These are phyloP conservation scores for Pseudoperonospora humuli DNA, from an alignment of 352 stramenopile genomes.

Conservation along the genomic window DNA sequence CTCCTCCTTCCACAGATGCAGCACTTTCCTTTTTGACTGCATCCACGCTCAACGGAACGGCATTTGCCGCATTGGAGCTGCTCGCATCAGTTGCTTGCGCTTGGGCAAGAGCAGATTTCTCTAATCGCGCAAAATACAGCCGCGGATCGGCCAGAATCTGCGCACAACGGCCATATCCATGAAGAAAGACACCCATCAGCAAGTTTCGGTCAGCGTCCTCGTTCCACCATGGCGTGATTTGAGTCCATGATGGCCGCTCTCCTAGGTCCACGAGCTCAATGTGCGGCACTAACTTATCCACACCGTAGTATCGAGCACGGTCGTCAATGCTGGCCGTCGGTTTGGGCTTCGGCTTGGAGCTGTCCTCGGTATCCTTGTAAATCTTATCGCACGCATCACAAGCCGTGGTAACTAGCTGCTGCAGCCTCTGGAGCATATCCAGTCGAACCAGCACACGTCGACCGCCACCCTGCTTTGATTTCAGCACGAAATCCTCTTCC, in stretches of 20 bases:
- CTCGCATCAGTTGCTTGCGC: conserved; percentile 12
- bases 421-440: conserved; percentile 79
- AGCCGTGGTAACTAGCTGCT: conserved; percentile 45
- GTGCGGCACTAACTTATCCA: conserved; percentile 48
- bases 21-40: conserved; percentile 14
- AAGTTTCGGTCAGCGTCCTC: conserved; percentile 70
- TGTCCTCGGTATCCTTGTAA: conserved; percentile 24
- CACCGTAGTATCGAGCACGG: conserved; percentile 58
- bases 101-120: conserved; percentile 37
- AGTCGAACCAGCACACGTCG: conserved; percentile 75
- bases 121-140: conserved; percentile 61
- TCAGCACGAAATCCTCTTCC: conserved; percentile 83
- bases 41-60: not conserved
- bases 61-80: not conserved
- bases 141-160: conserved; percentile 74
- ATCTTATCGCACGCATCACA: conserved; percentile 55
- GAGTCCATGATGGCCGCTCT: conserved; percentile 70
- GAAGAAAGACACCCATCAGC: conserved; percentile 76
- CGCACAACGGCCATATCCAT: conserved; percentile 76
- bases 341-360: conserved; percentile 12
- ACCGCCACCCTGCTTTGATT: conserved; percentile 79
- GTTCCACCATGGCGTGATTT: conserved; percentile 85
- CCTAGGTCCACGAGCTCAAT: conserved; percentile 61
- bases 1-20: conserved; percentile 7
- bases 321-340: conserved; percentile 63